A percentile compares a stretch with the other conserved stretches of the same genome.
Conservation (phyloP, 352 stramenopile genomes). For the Phytophthora crassamura region DNA sequence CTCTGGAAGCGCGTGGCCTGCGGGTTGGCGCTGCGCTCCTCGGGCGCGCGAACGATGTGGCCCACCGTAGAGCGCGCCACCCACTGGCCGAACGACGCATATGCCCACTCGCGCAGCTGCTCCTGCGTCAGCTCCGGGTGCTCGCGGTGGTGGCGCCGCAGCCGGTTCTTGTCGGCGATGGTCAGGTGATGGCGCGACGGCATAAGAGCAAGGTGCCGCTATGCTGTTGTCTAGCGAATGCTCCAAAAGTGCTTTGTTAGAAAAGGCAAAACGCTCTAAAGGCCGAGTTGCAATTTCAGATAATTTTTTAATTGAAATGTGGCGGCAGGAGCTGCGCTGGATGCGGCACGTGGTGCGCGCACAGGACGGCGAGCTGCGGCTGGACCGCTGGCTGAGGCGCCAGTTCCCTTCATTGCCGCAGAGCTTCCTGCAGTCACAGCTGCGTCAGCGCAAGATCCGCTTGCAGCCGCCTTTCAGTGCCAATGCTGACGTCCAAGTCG, state of each 20-base stretch:
- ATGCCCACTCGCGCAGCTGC: conserved; percentile 38
- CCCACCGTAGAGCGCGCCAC: conserved; percentile 40
- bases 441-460: conserved; percentile 77
- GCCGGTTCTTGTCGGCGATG: conserved; percentile 41
- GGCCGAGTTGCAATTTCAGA: too few species aligned
- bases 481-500: not conserved
- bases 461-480: conserved; percentile 22
- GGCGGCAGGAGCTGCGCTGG: conserved; percentile 55
- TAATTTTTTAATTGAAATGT: too few species aligned
- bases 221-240: conserved; percentile 22
- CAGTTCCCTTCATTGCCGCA: conserved; percentile 62
- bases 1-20: conserved; percentile 43
- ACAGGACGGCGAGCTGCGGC: conserved; percentile 63
- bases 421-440: conserved; percentile 66
- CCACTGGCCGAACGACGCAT: conserved; percentile 37
- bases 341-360: conserved; percentile 51
- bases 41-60: conserved; percentile 32
- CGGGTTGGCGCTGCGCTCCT: conserved; percentile 38
- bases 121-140: conserved; percentile 43
- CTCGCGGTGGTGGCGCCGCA: conserved; percentile 28
- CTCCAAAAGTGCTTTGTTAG: not conserved
- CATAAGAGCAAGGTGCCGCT: conserved; percentile 5
- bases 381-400: conserved; percentile 69
- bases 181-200: conserved; percentile 39
- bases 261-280: too few species aligned